Conservation (phyloP, 2,329 filamentous ascomycete species). For the Fusarium newnesense region DNA sequence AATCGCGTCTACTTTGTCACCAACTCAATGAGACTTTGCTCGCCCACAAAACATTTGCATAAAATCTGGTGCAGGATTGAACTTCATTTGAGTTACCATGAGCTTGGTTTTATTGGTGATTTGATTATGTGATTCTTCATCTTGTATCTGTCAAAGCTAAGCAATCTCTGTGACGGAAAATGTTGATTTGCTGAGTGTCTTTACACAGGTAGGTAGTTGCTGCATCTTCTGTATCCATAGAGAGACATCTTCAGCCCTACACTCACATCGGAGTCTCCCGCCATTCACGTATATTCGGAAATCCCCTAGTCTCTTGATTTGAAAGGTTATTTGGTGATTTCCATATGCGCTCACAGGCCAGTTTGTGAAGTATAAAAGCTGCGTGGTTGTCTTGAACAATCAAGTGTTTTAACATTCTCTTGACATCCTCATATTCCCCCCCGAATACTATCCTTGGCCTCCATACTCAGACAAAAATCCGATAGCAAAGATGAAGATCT, state of each 20-base stretch:
- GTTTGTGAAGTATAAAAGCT: not conserved
- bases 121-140: not conserved
- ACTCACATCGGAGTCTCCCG: slow-evolving; percentile 1
- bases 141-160: not conserved
- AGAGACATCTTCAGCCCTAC: not conserved
- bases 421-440: not conserved
- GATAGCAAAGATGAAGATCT: slow-evolving; percentile 10
- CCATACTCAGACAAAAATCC: not conserved
- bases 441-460: not conserved
- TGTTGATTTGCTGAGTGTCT: not conserved
- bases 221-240: not conserved
- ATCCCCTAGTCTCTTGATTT: not conserved
- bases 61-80: not conserved
- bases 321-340: not conserved
- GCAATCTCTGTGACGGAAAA: not conserved
- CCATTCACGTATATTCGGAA: not conserved
- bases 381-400: not conserved
- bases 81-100: not conserved
- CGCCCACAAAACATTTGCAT: not conserved
- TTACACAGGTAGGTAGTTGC: not conserved
- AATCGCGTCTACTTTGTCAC: not conserved
- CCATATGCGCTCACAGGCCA: not conserved
- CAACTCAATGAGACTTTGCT: not conserved
- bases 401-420: not conserved
- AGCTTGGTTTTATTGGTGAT: not conserved